phyloP scores from a whole-genome alignment of 2,329 filamentous ascomycete genomes.

The Nigrospora osmanthi region DNA sequence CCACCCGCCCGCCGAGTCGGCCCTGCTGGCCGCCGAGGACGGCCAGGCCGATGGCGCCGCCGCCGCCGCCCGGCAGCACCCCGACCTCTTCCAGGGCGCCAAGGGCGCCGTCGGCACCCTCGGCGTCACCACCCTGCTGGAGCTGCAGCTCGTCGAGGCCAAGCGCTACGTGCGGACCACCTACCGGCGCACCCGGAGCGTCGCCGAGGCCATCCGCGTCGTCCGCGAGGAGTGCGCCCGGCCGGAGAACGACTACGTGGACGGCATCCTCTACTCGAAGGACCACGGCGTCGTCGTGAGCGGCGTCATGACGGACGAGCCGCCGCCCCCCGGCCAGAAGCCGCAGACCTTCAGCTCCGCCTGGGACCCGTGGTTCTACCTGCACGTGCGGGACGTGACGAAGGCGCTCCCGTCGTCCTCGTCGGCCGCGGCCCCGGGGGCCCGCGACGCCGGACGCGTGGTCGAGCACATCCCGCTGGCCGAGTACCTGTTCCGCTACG shows the following conservation, averaged over 20 bases:
- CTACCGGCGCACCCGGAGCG: constrained; percentile 47
- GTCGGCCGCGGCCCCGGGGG: constrained; percentile 13
- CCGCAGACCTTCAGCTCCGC: constrained; percentile 37
- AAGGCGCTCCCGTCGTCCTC: constrained; percentile 16
- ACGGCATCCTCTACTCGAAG: constrained; percentile 60
- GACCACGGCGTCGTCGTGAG: constrained; percentile 59
- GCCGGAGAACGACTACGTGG: constrained; percentile 57
- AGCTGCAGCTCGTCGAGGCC: constrained; percentile 55
- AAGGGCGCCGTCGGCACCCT: constrained; percentile 62
- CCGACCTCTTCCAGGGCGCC: constrained; percentile 57
- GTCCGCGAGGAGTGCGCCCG: constrained; percentile 38
- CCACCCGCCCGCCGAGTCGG: constrained; percentile 21
- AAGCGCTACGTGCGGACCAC: constrained; percentile 53
- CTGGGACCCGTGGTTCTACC: constrained; percentile 69
- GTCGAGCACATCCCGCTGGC: constrained; percentile 57
- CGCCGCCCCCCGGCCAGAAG: constrained; percentile 21
- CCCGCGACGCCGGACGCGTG: constrained; percentile 9
- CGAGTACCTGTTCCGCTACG: constrained; percentile 72
- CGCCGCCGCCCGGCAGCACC: constrained; percentile 9
- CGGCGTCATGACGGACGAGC: constrained; percentile 51
- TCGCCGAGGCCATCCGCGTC: constrained; percentile 36
- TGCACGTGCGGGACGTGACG: constrained; percentile 52
- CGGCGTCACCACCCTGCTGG: constrained; percentile 59
- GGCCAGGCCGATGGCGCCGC: not conserved
- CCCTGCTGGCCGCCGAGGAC: constrained; percentile 1